Evolutionary conservation across 345 rosid genomes (phyloP).

Genomic region (Lumnitzera racemosa): DNA sequence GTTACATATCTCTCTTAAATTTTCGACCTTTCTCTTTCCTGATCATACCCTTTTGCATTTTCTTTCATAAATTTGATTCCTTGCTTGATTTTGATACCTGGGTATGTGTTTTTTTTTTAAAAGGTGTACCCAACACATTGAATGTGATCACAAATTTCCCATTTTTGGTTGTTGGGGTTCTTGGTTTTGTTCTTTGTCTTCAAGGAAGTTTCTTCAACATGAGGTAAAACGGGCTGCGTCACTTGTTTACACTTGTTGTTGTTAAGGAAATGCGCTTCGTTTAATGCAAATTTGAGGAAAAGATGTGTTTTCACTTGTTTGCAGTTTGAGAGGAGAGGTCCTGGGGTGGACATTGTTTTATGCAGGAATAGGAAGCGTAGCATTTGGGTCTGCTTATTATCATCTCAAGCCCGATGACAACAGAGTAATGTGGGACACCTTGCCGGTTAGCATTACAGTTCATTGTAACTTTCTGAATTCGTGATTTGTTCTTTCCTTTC

Average conservation of each 20-base stretch:
- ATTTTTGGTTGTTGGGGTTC: conserved; percentile 67
- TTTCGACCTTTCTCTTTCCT: neutral
- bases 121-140: conserved; percentile 86
- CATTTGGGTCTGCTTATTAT: conserved; percentile 84
- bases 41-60: neutral
- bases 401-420: conserved; percentile 76
- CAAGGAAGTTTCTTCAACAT: conserved; percentile 61
- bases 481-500: too few relatives aligned
- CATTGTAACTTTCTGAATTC: neutral
- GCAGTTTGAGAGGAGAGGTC: conserved; percentile 68
- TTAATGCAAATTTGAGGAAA: neutral
- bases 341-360: conserved; percentile 79
- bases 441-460: conserved; percentile 59
- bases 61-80: too few relatives aligned
- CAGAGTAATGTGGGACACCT: conserved; percentile 62
- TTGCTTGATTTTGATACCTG: conserved; percentile 8
- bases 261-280: neutral
- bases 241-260: neutral
- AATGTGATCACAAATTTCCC: conserved; percentile 87
- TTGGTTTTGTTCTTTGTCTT: conserved; percentile 63
- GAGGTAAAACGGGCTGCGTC: conserved; percentile 27
- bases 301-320: conserved; percentile 1
- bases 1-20: too few relatives aligned
- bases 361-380: conserved; percentile 54
- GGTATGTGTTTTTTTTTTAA: conserved; percentile 3